phyloP scores from a whole-genome alignment of 2,329 filamentous ascomycete genomes.

The Fusarium sp. region DNA sequence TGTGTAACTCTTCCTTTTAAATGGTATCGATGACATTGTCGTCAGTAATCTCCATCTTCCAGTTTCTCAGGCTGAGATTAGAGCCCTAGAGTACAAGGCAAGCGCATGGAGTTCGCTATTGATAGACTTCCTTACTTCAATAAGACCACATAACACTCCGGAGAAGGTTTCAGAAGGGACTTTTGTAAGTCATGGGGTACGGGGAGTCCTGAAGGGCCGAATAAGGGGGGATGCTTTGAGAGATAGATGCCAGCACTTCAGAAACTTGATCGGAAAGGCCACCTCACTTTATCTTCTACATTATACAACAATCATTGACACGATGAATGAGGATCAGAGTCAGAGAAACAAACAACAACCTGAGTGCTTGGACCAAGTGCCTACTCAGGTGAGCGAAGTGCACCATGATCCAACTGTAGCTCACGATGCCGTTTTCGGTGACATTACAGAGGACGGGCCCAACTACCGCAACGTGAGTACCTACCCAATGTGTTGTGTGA shows the following conservation, averaged over 20 bases:
- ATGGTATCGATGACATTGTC: too few relatives aligned
- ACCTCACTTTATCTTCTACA: background rate
- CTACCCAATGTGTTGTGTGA: background rate
- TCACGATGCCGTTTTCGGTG: background rate
- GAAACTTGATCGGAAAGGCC: background rate
- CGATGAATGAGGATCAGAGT: conserved; percentile 12
- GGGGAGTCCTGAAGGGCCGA: conserved; percentile 2
- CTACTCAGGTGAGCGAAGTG: conserved; percentile 4
- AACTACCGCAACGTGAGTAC: conserved; percentile 49
- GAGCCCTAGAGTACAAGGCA: too few relatives aligned
- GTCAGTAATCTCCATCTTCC: too few relatives aligned
- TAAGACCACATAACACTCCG: too few relatives aligned
- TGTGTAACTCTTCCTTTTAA: too few relatives aligned
- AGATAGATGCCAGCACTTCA: background rate
- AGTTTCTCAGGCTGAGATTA: too few relatives aligned
- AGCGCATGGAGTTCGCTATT: too few relatives aligned
- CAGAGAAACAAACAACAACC: conserved; percentile 10
- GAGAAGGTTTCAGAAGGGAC: background rate
- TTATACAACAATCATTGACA: background rate
- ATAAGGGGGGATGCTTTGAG: background rate
- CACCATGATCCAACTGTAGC: conserved; percentile 35
- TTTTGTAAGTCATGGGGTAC: background rate
- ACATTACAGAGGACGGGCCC: conserved; percentile 45
- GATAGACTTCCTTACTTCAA: too few relatives aligned
- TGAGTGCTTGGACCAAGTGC: background rate